These are phyloP conservation scores for Avena eriantha DNA, from an alignment of 176 grass and related monocot species.

Conservation along the genomic window DNA sequence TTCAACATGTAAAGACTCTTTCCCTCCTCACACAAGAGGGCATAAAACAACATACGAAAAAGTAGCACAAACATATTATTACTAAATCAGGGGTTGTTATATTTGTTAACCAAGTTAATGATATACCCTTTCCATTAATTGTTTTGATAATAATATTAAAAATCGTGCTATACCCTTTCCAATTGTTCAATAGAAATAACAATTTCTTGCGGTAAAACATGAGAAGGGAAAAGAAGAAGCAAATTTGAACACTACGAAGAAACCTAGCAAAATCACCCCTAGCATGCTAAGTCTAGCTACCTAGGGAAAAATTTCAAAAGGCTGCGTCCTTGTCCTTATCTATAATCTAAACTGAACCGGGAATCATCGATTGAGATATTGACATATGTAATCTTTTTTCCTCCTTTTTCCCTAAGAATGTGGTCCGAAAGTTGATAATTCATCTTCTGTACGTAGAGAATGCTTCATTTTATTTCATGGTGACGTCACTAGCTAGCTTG, in stretches of 20 bases:
- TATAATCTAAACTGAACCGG: conserved; percentile 24
- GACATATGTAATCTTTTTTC: neutral
- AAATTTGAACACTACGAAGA: neutral
- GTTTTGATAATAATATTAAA: too few species aligned
- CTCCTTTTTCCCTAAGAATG: conserved; percentile 28
- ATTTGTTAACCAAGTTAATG: too few species aligned
- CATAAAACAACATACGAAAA: too few species aligned
- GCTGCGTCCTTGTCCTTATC: conserved; percentile 41
- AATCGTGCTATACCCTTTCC: too few species aligned
- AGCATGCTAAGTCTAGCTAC: neutral
- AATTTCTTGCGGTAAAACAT: too few species aligned
- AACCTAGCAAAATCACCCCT: neutral
- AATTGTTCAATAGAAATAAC: too few species aligned
- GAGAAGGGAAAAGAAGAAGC: neutral
- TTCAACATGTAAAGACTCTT: neutral
- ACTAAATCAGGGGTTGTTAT: too few species aligned
- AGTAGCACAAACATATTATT: too few species aligned
- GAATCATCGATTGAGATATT: conserved; percentile 13
- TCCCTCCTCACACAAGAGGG: too few species aligned
- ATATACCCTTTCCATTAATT: too few species aligned
- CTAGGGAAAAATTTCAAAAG: conserved; percentile 41
- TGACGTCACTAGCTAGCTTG: conserved; percentile 28
- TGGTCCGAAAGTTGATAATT: conserved; percentile 42
- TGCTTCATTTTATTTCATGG: conserved; percentile 35
- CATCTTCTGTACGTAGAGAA: conserved; percentile 47